These are phyloP conservation scores for Sinapis alba DNA, from an alignment of 441 rosid species.

Conservation along the genomic window DNA sequence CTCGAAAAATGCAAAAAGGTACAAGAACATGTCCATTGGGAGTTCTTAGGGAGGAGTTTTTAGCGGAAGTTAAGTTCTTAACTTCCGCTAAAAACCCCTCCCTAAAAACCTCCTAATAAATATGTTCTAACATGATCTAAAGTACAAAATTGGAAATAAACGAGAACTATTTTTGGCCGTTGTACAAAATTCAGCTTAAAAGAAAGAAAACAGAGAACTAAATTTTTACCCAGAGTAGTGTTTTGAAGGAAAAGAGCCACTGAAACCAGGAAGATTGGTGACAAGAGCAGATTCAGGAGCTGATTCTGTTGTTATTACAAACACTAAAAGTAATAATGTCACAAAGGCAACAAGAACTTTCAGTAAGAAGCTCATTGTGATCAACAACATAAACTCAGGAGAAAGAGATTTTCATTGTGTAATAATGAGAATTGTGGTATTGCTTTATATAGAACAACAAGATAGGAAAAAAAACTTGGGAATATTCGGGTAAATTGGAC, in stretches of 20 bases:
- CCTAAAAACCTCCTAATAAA: too few species aligned
- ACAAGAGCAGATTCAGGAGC: constrained; percentile 67
- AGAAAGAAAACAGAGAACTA: neutral
- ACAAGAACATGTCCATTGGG: too few species aligned
- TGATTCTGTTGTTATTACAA: constrained; percentile 42
- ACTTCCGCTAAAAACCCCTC: too few species aligned
- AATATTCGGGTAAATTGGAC: constrained; percentile 4
- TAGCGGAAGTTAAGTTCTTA: too few species aligned
- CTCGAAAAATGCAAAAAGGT: neutral
- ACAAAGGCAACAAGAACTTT: constrained; percentile 23
- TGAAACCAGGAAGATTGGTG: constrained; percentile 72
- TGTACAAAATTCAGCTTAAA: neutral
- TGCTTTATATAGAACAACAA: constrained; percentile 16
- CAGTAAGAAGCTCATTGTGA: constrained; percentile 15
- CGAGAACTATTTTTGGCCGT: too few species aligned
- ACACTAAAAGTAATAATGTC: constrained; percentile 8
- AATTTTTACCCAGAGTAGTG: constrained; percentile 77
- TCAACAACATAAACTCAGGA: constrained; percentile 20
- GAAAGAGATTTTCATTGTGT: neutral
- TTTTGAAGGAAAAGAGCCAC: constrained; percentile 69
- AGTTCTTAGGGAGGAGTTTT: too few species aligned
- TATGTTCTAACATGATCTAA: too few species aligned
- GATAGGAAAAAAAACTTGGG: neutral
- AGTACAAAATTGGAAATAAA: too few species aligned
- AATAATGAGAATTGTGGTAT: constrained; percentile 3